Conservation (phyloP, 2,329 filamentous ascomycete species). For the Aspergillus oerlinghausenensis region DNA sequence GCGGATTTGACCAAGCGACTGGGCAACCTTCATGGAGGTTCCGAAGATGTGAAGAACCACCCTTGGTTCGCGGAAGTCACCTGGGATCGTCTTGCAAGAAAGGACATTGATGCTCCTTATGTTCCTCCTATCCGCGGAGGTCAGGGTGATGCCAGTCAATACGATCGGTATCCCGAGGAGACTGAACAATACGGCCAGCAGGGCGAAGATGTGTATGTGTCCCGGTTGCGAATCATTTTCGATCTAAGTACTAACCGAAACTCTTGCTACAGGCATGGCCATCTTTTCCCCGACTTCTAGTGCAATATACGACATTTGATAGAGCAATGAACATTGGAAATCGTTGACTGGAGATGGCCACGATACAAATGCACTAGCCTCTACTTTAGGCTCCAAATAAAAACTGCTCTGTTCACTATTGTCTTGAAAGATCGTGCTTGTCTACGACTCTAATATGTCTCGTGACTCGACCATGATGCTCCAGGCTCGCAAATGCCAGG, state of each 20-base stretch:
- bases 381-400: neutral
- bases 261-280: constrained; percentile 56
- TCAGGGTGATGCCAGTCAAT: constrained; percentile 91
- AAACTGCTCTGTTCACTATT: neutral
- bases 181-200: constrained; percentile 80
- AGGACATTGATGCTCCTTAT: constrained; percentile 97
- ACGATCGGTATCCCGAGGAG: constrained; percentile 97
- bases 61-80: constrained; percentile 97
- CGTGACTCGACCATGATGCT: neutral
- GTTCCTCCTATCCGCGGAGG: constrained; percentile 93
- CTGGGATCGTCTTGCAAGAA: constrained; percentile 88
- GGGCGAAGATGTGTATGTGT: constrained; percentile 79
- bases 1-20: constrained; percentile 90
- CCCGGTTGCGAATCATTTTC: neutral
- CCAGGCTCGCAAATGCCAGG: neutral
- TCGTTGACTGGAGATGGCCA: neutral
- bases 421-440: neutral
- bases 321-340: constrained; percentile 21
- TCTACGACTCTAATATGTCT: neutral
- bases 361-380: constrained; percentile 5
- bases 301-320: constrained; percentile 28
- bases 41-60: constrained; percentile 90
- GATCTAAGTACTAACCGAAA: neutral
- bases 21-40: constrained; percentile 87
- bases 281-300: constrained; percentile 73